phyloP scores from a whole-genome alignment of 371 early-diverging fungal genomes.

The Apophysomyces trapeziformis region DNA sequence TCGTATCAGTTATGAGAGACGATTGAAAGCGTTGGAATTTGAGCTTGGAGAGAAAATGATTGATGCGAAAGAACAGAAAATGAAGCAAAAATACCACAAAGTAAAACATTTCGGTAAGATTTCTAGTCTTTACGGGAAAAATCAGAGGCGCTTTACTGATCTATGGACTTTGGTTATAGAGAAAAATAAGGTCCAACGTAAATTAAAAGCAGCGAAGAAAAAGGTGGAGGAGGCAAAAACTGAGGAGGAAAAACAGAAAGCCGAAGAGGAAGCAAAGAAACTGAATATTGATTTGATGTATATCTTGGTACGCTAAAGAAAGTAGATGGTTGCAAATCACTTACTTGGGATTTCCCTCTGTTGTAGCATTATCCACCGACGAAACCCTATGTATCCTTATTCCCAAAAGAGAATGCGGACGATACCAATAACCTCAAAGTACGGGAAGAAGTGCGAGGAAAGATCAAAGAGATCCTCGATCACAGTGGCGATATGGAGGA shows the following conservation, averaged over 20 bases:
- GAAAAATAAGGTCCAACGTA: conserved; percentile 43
- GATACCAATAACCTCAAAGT: conserved; percentile 19
- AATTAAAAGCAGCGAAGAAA: conserved; percentile 24
- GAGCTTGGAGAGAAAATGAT: conserved; percentile 40
- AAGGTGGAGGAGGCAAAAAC: conserved; percentile 24
- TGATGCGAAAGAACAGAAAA: conserved; percentile 36
- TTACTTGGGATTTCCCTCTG: not conserved
- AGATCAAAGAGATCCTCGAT: conserved; percentile 26
- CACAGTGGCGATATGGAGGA: conserved; percentile 32
- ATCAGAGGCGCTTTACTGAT: too few species aligned
- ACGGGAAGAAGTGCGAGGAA: conserved; percentile 26
- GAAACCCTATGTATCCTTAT: conserved; percentile 43
- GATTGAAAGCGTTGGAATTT: conserved; percentile 35
- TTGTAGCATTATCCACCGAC: conserved; percentile 41
- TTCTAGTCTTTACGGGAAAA: too few species aligned
- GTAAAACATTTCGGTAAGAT: conserved; percentile 46
- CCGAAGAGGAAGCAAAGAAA: conserved; percentile 25
- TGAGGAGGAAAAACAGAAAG: conserved; percentile 19
- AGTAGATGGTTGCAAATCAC: not conserved
- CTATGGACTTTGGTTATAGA: conserved; percentile 22
- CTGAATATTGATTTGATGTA: conserved; percentile 30
- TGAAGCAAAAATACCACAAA: conserved; percentile 37
- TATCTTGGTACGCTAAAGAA: conserved; percentile 20
- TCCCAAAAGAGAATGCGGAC: conserved; percentile 27
- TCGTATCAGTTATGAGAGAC: conserved; percentile 32